phyloP scores from a whole-genome alignment of 2,329 filamentous ascomycete genomes.

The Aureobasidium sp. region DNA sequence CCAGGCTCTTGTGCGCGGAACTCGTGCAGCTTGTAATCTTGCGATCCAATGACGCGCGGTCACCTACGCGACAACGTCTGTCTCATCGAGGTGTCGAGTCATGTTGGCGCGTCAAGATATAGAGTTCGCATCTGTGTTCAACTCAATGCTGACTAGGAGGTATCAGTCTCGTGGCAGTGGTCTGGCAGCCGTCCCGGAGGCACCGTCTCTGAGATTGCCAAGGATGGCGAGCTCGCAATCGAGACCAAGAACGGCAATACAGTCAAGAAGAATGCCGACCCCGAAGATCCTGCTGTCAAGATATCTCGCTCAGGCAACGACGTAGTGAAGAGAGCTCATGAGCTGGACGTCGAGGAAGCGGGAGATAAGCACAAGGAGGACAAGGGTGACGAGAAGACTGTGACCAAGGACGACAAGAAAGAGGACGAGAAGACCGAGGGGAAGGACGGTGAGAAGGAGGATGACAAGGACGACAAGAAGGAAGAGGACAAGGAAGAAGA shows the following conservation, averaged over 20 bases:
- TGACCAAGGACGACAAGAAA: constrained; percentile 10
- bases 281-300: constrained; percentile 52
- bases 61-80: background rate
- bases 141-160: constrained; percentile 12
- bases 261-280: constrained; percentile 54
- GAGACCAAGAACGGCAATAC: constrained; percentile 54
- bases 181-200: constrained; percentile 46
- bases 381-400: constrained; percentile 19
- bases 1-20: background rate
- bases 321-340: constrained; percentile 54
- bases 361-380: constrained; percentile 30
- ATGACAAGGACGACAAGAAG: constrained; percentile 18
- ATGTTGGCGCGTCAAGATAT: background rate
- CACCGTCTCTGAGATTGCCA: constrained; percentile 47
- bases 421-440: constrained; percentile 16
- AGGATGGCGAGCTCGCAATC: constrained; percentile 51
- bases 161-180: constrained; percentile 55
- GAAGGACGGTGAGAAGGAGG: constrained; percentile 14
- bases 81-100: constrained; percentile 8
- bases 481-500: constrained; percentile 18
- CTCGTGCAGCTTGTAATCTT: background rate
- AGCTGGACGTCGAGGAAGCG: constrained; percentile 48
- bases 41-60: background rate
- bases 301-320: constrained; percentile 53
- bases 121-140: background rate